Percentiles rank a stretch among this genome's conserved stretches.
Conservation (phyloP, 2,329 filamentous ascomycete species). For the Stagonosporopsis cucurbitacearum region DNA sequence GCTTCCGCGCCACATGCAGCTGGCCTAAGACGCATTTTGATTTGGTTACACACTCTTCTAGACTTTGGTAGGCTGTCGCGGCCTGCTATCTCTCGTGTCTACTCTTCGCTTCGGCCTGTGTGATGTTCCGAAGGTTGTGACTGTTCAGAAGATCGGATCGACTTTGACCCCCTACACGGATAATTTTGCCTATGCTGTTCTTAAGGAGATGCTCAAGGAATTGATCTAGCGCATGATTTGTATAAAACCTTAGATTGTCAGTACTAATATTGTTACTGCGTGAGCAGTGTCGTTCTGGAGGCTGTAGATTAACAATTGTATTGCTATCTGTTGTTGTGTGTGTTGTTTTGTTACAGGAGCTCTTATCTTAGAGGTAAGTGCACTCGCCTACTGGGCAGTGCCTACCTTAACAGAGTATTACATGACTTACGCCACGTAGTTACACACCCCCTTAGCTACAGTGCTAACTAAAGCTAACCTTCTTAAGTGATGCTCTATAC, state of each 20-base stretch:
- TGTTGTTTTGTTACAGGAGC: too few relatives aligned
- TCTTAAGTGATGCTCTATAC: too few relatives aligned
- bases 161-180: conserved; percentile 67
- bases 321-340: too few relatives aligned
- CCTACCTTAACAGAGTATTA: too few relatives aligned
- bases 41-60: conserved; percentile 20
- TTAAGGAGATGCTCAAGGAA: conserved; percentile 66
- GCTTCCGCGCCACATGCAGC: conserved; percentile 17
- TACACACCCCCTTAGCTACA: too few relatives aligned
- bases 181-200: conserved; percentile 57
- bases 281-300: too few relatives aligned
- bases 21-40: conserved; percentile 13
- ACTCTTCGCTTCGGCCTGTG: conserved; percentile 27
- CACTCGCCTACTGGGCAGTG: too few relatives aligned
- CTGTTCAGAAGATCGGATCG: conserved; percentile 60
- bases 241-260: conserved; percentile 48
- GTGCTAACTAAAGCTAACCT: too few relatives aligned
- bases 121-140: conserved; percentile 56
- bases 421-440: too few relatives aligned
- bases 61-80: conserved; percentile 17
- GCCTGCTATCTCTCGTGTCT: conserved; percentile 24
- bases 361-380: too few relatives aligned
- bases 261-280: too few relatives aligned
- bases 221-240: conserved; percentile 63
- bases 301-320: too few relatives aligned